These are phyloP conservation scores for Gillenia trifoliata DNA, from an alignment of 306 rosid species.

Conservation along the genomic window DNA sequence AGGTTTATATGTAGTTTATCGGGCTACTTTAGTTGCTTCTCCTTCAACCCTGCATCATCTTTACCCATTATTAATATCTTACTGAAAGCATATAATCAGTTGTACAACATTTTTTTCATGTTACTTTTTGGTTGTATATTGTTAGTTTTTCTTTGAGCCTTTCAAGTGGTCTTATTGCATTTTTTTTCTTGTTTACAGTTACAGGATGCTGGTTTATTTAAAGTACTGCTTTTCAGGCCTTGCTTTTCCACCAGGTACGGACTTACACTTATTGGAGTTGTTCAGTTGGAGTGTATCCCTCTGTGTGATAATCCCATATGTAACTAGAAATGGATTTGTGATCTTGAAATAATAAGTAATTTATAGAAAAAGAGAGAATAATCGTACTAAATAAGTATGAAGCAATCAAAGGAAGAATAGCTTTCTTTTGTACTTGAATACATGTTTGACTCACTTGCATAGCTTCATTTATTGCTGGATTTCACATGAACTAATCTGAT, in stretches of 20 bases:
- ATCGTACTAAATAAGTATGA: neutral
- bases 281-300: neutral
- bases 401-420: neutral
- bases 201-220: constrained; percentile 86
- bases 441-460: neutral
- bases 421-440: neutral
- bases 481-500: neutral
- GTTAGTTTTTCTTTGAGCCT: constrained; percentile 17
- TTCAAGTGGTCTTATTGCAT: constrained; percentile 16
- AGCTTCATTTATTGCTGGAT: neutral
- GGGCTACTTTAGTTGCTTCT: neutral
- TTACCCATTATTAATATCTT: neutral
- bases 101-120: neutral
- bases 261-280: neutral
- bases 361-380: neutral
- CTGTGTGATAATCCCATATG: neutral
- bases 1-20: neutral
- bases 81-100: neutral
- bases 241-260: constrained; percentile 94
- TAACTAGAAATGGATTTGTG: neutral
- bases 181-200: constrained; percentile 45
- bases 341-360: neutral
- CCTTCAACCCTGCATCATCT: neutral
- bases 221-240: constrained; percentile 95
- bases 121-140: constrained; percentile 7